Evolutionary conservation across 192 early-diverging fungal genomes (phyloP).

Genomic region (Linnemannia elongata): DNA sequence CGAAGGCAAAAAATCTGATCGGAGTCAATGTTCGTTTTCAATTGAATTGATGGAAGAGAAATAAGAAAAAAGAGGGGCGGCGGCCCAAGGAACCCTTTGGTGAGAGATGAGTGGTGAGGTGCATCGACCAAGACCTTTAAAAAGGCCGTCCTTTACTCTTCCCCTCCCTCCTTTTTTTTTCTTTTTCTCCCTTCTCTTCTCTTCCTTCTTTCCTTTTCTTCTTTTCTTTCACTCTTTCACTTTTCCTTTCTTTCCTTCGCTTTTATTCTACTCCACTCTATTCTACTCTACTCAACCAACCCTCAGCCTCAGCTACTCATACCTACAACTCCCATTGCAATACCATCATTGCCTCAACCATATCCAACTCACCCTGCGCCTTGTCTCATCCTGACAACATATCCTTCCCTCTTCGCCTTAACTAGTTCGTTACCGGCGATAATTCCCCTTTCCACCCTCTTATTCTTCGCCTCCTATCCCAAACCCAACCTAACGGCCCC

Average conservation of each 20-base stretch:
- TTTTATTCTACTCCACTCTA: neutral
- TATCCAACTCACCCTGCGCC: no score
- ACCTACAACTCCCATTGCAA: no score
- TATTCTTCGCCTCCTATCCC: neutral
- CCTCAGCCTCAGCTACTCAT: no score
- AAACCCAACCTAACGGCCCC: slow-evolving; percentile 6
- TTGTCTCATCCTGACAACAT: slow-evolving; percentile 3
- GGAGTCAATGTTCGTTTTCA: neutral
- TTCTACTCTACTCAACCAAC: neutral
- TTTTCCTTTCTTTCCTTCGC: neutral
- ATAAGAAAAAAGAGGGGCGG: neutral
- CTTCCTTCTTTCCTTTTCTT: neutral
- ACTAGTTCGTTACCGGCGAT: neutral
- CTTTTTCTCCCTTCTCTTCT: neutral
- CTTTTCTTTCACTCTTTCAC: neutral
- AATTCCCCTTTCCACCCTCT: neutral
- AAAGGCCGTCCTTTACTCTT: neutral
- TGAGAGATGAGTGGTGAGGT: neutral
- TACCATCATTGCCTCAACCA: no score
- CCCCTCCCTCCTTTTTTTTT: no score
- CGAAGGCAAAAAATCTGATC: neutral
- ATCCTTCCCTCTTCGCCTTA: no score
- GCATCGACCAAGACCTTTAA: neutral
- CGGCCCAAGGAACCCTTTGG: neutral
- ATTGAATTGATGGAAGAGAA: neutral